Base-by-base conservation (phyloP, 2,329 filamentous ascomycete species). In the Podosphaera xanthii region DNA sequence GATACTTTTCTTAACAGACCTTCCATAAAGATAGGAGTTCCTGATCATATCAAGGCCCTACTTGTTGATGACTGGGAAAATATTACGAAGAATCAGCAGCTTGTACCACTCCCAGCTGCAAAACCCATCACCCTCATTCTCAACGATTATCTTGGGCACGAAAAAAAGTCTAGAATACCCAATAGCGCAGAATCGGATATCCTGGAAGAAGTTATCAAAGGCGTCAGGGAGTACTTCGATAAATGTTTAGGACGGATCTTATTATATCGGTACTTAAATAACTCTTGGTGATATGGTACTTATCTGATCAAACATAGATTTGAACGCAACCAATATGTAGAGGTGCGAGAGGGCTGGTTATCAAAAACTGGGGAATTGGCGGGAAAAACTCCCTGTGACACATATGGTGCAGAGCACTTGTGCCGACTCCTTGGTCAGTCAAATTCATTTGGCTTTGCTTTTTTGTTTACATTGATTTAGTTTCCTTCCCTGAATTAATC, bases 31-130 rank as follows among this genome's bases (percentile, higher is more conserved):
- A 79, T 98, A 49, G 78, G 83, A 57, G 82, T 97, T 63, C 89
- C 92, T 0, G 92, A 97, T 68, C 81, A 86, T 64, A 77, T 98
- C 64, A 96, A 97, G 74, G 87, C 86, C 14, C 78, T 94, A 62
- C 80, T 98, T 2, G 92, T 98, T 31, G 92, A 98, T 69, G 92
- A 98, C 70, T 98, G 92, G 92, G 92, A 98, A 71, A 94, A 96
- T 66, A 83, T 98, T 62, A 98, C 92, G 60, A 97, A 96, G 73
- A 92, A 94, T 69, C 81, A 88, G 65, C 87, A 91, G 68, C 81
- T 97, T 3, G 87, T 96, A 38, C 83, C 87, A 1, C 76, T 98
- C 14, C 92, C 92, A 0, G 83, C 88, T 54, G 75, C 77, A 35
- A 80, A 84, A 58, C 82, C 91, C 0, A 87, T 92, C 61, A 81